A percentile compares a stretch with the other conserved stretches of the same genome.
These are phyloP conservation scores for Botrytis fabae DNA, from an alignment of 2,329 filamentous ascomycete species.

Conservation along the genomic window DNA sequence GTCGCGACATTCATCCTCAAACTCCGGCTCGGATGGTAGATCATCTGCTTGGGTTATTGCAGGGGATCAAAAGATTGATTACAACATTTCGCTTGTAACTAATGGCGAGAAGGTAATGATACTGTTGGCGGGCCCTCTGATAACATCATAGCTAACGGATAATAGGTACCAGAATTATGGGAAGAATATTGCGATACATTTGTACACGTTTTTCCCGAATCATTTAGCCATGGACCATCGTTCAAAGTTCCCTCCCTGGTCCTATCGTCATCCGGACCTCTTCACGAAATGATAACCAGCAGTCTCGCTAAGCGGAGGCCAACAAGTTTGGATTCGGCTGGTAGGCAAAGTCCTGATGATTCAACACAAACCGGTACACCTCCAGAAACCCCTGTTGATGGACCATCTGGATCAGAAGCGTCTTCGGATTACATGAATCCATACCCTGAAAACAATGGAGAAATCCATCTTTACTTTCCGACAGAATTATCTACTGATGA, in stretches of 20 bases:
- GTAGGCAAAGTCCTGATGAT: slow-evolving; percentile 41
- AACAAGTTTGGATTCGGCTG: slow-evolving; percentile 46
- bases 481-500: slow-evolving; percentile 27
- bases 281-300: slow-evolving; percentile 24
- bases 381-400: slow-evolving; percentile 37
- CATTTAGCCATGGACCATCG: slow-evolving; percentile 53
- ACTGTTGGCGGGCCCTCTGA: not conserved
- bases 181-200: slow-evolving; percentile 58
- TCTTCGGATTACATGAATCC: slow-evolving; percentile 32
- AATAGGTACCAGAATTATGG: slow-evolving; percentile 68
- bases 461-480: slow-evolving; percentile 55
- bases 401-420: slow-evolving; percentile 27
- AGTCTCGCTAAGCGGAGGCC: slow-evolving; percentile 32
- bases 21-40: slow-evolving; percentile 14
- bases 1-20: slow-evolving; percentile 13
- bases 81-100: slow-evolving; percentile 19
- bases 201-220: slow-evolving; percentile 57
- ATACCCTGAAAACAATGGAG: slow-evolving; percentile 46
- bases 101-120: slow-evolving; percentile 18
- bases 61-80: slow-evolving; percentile 22
- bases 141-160: not conserved
- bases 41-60: slow-evolving; percentile 24
- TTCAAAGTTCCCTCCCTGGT: slow-evolving; percentile 53
- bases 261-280: slow-evolving; percentile 15
- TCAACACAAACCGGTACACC: slow-evolving; percentile 42